Evolutionary conservation across 305 asterid species (phyloP), one percentile per base, ranked within the genome.

Genomic region (Fraxinus velutina): DNA sequence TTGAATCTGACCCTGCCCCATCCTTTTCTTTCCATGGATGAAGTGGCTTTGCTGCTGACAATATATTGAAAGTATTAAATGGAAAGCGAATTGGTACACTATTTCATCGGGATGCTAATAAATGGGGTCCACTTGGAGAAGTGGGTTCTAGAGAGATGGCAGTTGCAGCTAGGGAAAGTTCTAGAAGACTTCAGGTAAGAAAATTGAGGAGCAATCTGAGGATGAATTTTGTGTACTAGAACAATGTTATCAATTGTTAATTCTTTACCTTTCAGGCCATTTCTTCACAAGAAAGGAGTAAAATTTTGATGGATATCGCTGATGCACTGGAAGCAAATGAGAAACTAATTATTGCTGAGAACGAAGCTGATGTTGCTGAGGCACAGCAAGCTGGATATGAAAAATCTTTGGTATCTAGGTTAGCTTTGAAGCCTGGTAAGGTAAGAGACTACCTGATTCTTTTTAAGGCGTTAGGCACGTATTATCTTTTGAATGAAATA

Each of bases 251-350:
- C 17, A 47, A 77, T 74, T 83, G 75, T 75, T 42, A 57, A 9
- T 52, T 75, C 77, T 81, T 83, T 79, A 44, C 75, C 77, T 19
- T 86, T 76, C 89, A 93, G 96, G 93, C 90, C 47, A 10, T 96
- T 89, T 83, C 99, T 82, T 92, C 97, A 8, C 84, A 91, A 78
- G 99, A 93, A 79, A 93, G 98, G 88, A 87, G 94, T 83, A 91
- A 94, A 85, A 90, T 96, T 86, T 88, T 96, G 91, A 85, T 87
- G 75, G 92, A 93, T 85, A 89, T 96, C 64, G 99, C 99, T 50
- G 92, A 90, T 90, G 97, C 99, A 29, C 88, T 96, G 86, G 97
- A 92, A 89, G 94, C 92, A 84, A 90, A 89, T 86, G 94, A 92
- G 86, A 88, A 89, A 82, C 84, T 85, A 78, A 92, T 96, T 47